Percentiles rank a stretch among this genome's conserved stretches.
phyloP scores from a whole-genome alignment of 2,329 filamentous ascomycete species.

The Cladosporium sp. region DNA sequence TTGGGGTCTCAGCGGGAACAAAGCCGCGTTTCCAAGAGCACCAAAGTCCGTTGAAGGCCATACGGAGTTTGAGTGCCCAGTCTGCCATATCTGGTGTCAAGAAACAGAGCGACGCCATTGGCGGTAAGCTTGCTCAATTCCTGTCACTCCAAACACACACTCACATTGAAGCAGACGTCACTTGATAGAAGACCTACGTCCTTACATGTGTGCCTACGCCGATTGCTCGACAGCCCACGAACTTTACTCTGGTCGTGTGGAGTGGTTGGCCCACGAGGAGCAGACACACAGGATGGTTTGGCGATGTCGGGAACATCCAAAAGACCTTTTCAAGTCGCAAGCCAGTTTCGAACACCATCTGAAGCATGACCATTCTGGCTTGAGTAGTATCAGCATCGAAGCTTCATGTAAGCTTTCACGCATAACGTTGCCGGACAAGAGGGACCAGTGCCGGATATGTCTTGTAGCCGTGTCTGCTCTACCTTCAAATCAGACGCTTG shows the following conservation, averaged over 20 bases:
- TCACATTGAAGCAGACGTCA: not conserved
- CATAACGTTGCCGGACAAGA: not conserved
- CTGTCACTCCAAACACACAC: too few species aligned
- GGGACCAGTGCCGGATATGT: not conserved
- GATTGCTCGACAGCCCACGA: not conserved
- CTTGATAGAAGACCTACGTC: conserved; percentile 1
- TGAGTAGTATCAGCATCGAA: too few species aligned
- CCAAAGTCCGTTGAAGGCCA: not conserved
- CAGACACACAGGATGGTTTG: not conserved
- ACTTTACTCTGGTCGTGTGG: not conserved
- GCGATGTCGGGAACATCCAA: not conserved
- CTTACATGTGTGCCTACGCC: conserved; percentile 2
- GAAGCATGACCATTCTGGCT: too few species aligned
- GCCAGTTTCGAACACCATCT: too few species aligned
- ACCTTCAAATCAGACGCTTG: too few species aligned
- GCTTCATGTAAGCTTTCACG: not conserved
- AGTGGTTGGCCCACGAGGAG: not conserved
- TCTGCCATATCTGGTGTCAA: not conserved
- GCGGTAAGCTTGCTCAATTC: not conserved
- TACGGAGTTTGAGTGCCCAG: not conserved
- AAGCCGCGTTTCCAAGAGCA: not conserved
- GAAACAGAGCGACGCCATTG: not conserved
- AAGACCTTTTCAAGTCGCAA: too few species aligned
- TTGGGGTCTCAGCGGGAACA: not conserved
- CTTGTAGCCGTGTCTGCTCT: not conserved